Percentiles rank a stretch among this genome's conserved stretches.
Evolutionary conservation across 2,329 filamentous ascomycete genomes (phyloP).

Genomic region (Beauveria rudraprayagi): DNA sequence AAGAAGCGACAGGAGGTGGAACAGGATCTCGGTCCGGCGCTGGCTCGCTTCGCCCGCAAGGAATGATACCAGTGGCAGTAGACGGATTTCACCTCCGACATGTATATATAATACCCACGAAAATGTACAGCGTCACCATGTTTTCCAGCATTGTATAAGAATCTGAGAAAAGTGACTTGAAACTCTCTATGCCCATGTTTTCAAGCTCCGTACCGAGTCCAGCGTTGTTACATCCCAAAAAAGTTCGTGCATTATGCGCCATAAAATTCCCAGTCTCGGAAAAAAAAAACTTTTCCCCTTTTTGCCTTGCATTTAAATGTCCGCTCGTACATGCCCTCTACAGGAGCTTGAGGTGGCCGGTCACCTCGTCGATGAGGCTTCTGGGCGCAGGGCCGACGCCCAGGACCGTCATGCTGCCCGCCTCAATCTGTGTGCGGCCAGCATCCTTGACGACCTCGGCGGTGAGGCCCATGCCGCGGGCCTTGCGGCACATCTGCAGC

Average conservation of each 20-base stretch:
- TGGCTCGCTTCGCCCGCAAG: slow-evolving; percentile 77
- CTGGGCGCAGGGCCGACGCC: slow-evolving; percentile 77
- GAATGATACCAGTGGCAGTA: slow-evolving; percentile 29
- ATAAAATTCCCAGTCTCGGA: neutral
- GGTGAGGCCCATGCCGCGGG: slow-evolving; percentile 74
- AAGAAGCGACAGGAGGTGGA: slow-evolving; percentile 55
- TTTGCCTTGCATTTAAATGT: neutral
- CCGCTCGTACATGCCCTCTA: slow-evolving; percentile 32
- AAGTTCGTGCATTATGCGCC: neutral
- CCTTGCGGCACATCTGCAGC: slow-evolving; percentile 64
- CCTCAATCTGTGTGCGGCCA: slow-evolving; percentile 93
- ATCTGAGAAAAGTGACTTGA: neutral
- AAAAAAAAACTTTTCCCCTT: neutral
- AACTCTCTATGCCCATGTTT: neutral
- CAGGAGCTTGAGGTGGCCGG: slow-evolving; percentile 74
- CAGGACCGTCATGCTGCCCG: slow-evolving; percentile 84
- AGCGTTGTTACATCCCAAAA: neutral
- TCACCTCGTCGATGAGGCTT: slow-evolving; percentile 79
- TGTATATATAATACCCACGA: slow-evolving; percentile 16
- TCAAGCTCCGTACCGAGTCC: neutral
- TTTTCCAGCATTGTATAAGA: neutral
- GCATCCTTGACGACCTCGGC: slow-evolving; percentile 90
- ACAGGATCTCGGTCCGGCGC: slow-evolving; percentile 72
- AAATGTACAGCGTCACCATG: slow-evolving; percentile 6
- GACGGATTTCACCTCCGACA: neutral